Evolutionary conservation across 345 rosid genomes (phyloP).

Genomic region (Gossypium thurberi): DNA sequence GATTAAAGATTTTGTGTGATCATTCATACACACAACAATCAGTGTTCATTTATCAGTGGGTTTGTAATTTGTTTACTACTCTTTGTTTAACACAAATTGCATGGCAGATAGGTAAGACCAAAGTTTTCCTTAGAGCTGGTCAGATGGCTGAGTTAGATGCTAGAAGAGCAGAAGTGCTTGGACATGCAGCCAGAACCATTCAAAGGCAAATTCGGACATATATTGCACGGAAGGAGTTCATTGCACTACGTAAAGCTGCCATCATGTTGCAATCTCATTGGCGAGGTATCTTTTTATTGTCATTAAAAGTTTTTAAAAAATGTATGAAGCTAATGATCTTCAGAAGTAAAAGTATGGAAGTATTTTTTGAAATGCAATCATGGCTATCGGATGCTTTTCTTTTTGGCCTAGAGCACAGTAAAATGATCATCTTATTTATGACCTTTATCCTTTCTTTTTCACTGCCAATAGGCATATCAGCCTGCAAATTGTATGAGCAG

Average conservation of each 20-base stretch:
- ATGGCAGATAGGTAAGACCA: conserved; percentile 82
- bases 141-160: conserved; percentile 99
- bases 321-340: neutral
- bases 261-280: conserved; percentile 69
- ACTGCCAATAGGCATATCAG: conserved; percentile 57
- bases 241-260: conserved; percentile 75
- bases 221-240: conserved; percentile 81
- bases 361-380: neutral
- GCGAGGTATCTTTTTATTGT: conserved; percentile 57
- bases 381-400: neutral
- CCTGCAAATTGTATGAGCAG: conserved; percentile 77
- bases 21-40: neutral
- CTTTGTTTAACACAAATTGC: conserved; percentile 17
- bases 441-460: conserved; percentile 14
- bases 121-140: conserved; percentile 97
- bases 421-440: conserved; percentile 7
- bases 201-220: conserved; percentile 84
- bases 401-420: neutral
- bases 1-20: neutral
- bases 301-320: neutral
- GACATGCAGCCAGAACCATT: conserved; percentile 90
- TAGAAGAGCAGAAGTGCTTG: conserved; percentile 95
- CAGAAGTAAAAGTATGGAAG: neutral
- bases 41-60: conserved; percentile 7
- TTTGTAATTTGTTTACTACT: conserved; percentile 3